Conservation (phyloP, 805 yeast species). For the Pichia insulana region DNA sequence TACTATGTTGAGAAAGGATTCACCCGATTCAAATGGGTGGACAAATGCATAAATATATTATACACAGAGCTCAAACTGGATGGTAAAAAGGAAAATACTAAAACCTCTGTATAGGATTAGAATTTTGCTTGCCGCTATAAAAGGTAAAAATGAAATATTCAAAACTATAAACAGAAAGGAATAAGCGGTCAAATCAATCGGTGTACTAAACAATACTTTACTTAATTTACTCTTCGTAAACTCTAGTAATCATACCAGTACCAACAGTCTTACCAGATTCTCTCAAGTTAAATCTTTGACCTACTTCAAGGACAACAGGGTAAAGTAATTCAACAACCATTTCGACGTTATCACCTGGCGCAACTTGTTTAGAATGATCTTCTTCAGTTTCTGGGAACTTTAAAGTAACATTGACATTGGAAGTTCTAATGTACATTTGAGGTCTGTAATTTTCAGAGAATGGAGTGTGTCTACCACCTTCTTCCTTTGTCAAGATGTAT, state of each 20-base stretch:
- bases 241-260: conserved; percentile 92
- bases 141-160: background rate
- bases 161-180: conserved; percentile 2
- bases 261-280: conserved; percentile 99
- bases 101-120: too few relatives aligned
- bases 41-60: too few relatives aligned
- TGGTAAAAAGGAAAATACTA: too few relatives aligned
- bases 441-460: conserved; percentile 97
- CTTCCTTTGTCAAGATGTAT: conserved; percentile 89
- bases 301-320: conserved; percentile 91
- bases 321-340: conserved; percentile 84
- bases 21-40: too few relatives aligned
- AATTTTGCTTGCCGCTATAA: too few relatives aligned
- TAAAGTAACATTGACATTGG: conserved; percentile 86
- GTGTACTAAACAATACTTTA: background rate
- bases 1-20: too few relatives aligned
- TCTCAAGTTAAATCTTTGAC: conserved; percentile 98
- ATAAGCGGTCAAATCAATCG: background rate
- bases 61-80: too few relatives aligned
- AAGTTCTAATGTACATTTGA: conserved; percentile 92
- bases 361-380: conserved; percentile 83
- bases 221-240: conserved; percentile 19
- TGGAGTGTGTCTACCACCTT: conserved; percentile 99
- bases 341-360: conserved; percentile 98
- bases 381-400: conserved; percentile 75